These are phyloP conservation scores for Venturiaceae sp. DNA, from an alignment of 2,329 filamentous ascomycete genomes.

Conservation along the genomic window DNA sequence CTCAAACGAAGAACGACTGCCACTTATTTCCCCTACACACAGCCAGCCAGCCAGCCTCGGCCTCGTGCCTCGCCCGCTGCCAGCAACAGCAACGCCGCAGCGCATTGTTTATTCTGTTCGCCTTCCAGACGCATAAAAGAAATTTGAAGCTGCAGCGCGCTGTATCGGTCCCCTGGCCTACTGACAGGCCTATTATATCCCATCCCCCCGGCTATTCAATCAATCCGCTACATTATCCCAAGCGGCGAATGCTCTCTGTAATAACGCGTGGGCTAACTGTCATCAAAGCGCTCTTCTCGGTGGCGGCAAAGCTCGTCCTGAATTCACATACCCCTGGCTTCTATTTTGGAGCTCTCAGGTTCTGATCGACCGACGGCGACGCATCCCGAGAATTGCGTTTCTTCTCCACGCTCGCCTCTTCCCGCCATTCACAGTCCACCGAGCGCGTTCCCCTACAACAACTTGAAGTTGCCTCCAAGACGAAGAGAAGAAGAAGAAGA, in stretches of 20 bases:
- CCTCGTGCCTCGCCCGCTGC: background rate
- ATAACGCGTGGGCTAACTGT: background rate
- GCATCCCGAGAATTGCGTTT: background rate
- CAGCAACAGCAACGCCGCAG: background rate
- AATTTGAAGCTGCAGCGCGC: background rate
- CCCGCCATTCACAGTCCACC: too few relatives aligned
- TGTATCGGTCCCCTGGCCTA: too few relatives aligned
- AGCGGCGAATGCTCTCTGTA: background rate
- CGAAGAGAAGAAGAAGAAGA: too few relatives aligned
- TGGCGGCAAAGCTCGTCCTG: background rate
- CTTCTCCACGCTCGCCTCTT: too few relatives aligned
- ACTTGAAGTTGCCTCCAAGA: too few relatives aligned
- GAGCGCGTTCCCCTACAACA: too few relatives aligned
- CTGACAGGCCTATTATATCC: background rate
- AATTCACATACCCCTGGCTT: background rate
- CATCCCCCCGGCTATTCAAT: background rate
- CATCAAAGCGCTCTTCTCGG: background rate
- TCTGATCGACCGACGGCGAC: too few relatives aligned
- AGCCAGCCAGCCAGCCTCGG: background rate
- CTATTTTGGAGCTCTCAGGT: background rate
- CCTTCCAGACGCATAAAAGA: background rate
- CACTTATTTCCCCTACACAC: too few relatives aligned
- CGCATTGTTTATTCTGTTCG: background rate
- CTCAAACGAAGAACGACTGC: too few relatives aligned
- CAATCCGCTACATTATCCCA: background rate